Base-by-base conservation (phyloP, 495 filamentous ascomycete species). In the Talaromyces nanjingensis region DNA sequence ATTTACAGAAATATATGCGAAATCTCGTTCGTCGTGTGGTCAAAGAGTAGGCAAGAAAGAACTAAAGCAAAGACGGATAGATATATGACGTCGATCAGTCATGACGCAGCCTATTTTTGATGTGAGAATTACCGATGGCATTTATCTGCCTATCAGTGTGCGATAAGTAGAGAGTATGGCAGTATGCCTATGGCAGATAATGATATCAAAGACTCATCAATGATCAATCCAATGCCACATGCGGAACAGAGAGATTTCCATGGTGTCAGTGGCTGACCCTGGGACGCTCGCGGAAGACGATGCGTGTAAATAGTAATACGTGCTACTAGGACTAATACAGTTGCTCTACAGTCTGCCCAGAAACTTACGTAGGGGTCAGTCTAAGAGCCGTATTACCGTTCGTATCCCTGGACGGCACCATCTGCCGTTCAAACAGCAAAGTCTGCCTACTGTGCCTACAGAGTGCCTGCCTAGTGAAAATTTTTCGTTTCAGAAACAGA, bases 191-290 rank as follows among this genome's bases (percentile, higher is more conserved):
- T 39, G 37, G 37, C 33, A 37, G 33, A 3, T 12, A 9, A 37
- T 1, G 22, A 24, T 16, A 16, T 39, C 37, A 42, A 39, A 39
- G 37, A 42, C 37, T 42, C 22, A 16, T 7, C 20, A 29, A 56
- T 42, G 9, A 16, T 7, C 20, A 29, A 56, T 25, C 53, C n/a
- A 27, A 59, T 33, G 56, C 56, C 56, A 59, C 22, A 8, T 31
- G 27, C 56, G 29, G 29, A 25, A 57, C 16, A 33, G 54, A 37
- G 29, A 14, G 12, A 2, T 59, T 27, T 20, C 56, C 27, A 37
- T 59, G 39, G 45, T 62, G 60, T 62, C 60, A 62, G 60, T 54
- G 60, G 60, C 60, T 62, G 39, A 53, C 47, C 29, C 39, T 52
- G 45, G 39, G 37, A 49, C 54, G 60, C 42, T 47, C 60, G 31